Evolutionary conservation across 2,329 filamentous ascomycete species (phyloP).

Genomic region (Microsporum ferrugineum): DNA sequence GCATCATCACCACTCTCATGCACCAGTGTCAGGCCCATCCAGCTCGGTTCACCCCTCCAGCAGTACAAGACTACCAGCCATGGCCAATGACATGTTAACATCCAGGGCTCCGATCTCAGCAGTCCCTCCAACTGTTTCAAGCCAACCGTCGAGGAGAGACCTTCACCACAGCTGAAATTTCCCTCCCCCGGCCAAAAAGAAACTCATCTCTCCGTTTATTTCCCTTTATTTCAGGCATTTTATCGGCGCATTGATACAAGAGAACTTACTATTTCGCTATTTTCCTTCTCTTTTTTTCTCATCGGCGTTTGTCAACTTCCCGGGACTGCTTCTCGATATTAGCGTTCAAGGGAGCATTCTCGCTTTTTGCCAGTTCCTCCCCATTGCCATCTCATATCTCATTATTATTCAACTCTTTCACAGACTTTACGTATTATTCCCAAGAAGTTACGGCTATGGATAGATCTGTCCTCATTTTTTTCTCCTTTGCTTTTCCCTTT

Average conservation of each 20-base stretch:
- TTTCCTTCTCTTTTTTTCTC: background rate
- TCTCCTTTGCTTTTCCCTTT: background rate
- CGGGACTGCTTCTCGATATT: background rate
- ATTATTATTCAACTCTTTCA: background rate
- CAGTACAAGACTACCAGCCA: background rate
- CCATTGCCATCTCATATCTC: background rate
- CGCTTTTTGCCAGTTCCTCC: background rate
- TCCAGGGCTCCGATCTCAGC: background rate
- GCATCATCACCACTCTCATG: background rate
- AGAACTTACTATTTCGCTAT: background rate
- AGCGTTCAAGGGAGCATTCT: background rate
- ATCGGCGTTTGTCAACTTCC: background rate
- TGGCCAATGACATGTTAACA: background rate
- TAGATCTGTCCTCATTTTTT: constrained; percentile 3
- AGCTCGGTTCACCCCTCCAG: background rate
- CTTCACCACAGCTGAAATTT: background rate
- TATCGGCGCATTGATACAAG: constrained; percentile 2
- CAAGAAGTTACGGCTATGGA: background rate
- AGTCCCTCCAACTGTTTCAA: background rate
- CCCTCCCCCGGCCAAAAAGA: too few species aligned
- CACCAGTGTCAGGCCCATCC: background rate
- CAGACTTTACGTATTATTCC: background rate
- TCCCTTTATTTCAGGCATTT: background rate
- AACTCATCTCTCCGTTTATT: background rate
- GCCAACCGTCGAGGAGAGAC: background rate